These are phyloP conservation scores for Aphanomyces euteiches DNA, from an alignment of 352 stramenopile genomes.

Conservation along the genomic window DNA sequence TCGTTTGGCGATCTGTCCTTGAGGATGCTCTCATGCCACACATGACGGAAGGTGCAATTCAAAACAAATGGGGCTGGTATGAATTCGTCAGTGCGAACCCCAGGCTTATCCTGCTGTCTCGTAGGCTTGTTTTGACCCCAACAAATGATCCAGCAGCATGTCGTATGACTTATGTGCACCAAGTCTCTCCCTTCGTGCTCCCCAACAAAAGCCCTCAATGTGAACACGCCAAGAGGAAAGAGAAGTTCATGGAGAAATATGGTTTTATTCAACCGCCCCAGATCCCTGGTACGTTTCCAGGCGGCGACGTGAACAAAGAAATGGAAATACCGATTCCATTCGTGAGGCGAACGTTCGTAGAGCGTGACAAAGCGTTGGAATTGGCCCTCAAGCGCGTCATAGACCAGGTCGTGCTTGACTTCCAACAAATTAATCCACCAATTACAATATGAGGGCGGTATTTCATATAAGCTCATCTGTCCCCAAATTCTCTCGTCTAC, in stretches of 20 bases:
- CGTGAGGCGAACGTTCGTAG: not conserved
- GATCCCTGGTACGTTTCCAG: not conserved
- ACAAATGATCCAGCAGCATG: too few relatives aligned
- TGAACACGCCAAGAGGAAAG: too few relatives aligned
- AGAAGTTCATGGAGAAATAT: not conserved
- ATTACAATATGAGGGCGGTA: too few relatives aligned
- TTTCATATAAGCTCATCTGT: too few relatives aligned
- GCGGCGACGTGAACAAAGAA: not conserved
- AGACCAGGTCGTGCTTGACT: not conserved
- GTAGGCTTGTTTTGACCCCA: too few relatives aligned
- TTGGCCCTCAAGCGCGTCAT: not conserved
- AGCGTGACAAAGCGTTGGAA: not conserved
- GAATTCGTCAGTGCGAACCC: not conserved
- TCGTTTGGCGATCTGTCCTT: slow-evolving; percentile 2
- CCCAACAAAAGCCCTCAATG: too few relatives aligned
- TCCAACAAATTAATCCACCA: not conserved
- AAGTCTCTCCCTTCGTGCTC: too few relatives aligned
- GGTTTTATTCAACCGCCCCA: not conserved
- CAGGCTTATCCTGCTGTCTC: too few relatives aligned
- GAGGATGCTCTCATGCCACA: slow-evolving; percentile 9
- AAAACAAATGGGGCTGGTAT: slow-evolving; percentile 8
- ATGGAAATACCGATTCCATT: not conserved
- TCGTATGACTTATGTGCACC: too few relatives aligned
- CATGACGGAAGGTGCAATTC: not conserved
- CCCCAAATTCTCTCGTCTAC: too few relatives aligned